Base-by-base conservation (phyloP, 371 early-diverging fungal genomes). In the Rhizopus stolonifer region DNA sequence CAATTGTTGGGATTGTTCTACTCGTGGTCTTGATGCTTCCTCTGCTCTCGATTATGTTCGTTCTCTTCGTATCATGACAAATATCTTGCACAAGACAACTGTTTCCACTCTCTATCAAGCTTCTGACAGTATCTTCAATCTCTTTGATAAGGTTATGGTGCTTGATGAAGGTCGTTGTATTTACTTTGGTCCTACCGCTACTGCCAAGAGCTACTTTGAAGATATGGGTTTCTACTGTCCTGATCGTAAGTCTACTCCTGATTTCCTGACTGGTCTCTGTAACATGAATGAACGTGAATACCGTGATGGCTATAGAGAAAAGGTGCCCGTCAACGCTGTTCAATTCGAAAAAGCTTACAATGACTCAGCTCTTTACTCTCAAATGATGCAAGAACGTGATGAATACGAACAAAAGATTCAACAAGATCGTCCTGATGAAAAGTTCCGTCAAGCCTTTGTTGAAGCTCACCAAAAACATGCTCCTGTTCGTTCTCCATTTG, bases 1-100 rank as follows among this genome's bases (percentile, higher is more conserved):
- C 49, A 77, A 85, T 25, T 75, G 89, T 46, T 81, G 88, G 76
- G 90, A 91, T 58, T 88, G 87, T 42, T 84, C 86, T 33, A 87
- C 87, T 11, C 81, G 80, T 51, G 91, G 92, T 36, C 61, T 94
- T 13, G 94, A 94, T 70, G 77, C 88, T 14, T 83, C 88, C 43
- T 88, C 87, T 21, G 90, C 93, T 36, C 70, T 85, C 13, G 83
- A 85, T 57, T 83, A 85, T 50, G 65, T 84, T 15, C 63, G 78
- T 43, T 74, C 79, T 32, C 71, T 87, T 25, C 79, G 80, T 52
- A 73, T 80, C 47, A 69, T 73, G 61, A 75, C 79, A 1, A 79
- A 82, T 22, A 66, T 76, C 3, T 54, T 71, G 49, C 76, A 83
- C 42, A 82, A 81, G 47, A 71, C 85, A 17, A 79, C 84, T 5